Base-by-base conservation (phyloP, 164 flowering plant species). In the Platanus orientalis region DNA sequence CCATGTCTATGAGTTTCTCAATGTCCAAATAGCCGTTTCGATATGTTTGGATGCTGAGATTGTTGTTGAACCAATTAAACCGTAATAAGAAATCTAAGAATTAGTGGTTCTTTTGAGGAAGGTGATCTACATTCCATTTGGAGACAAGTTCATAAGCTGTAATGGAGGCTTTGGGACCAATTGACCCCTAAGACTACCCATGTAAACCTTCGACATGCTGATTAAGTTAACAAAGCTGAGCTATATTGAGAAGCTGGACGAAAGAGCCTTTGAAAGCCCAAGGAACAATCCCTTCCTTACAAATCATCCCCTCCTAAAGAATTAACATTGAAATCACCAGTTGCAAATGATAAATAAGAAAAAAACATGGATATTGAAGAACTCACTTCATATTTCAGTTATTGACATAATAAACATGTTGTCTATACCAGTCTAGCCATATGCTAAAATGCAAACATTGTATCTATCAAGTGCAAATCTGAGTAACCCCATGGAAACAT, bases 391-490 rank as follows among this genome's bases (percentile, higher is more conserved):
- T 40, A 71, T 55, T 29, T 28, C n/a, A 23, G 32, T 54, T 32
- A 68, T 82, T 70, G 7, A 88, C 96, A 92, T 92, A 19, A 94
- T 89, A 66, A 79, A 87, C 26, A 96, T 92, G 78, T 89, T 92
- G 72, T 96, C 98, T 3, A 89, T 83, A 45, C 96, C 92, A 3
- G 98, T 92, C 70, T 92, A 96, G 26, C 98, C 98, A 82, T 87
- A 89, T 28, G 98, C 89, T 44, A 92, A 68, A 21, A 92, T 71
- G 60, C 92, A 92, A 0, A 87, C 92, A 69, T 84, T 84, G 65
- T 83, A 83, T 66, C 97, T 92, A 70, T 90, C 97, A 48, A 90
- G 79, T 39, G 94, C 93, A 54, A 94, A 90, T 81, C 81, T 87
- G 61, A 87, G 71, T 19, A 87, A 84, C 73, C 85, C 97, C 50